These are phyloP conservation scores for Marchantia paleacea DNA, from an alignment of 225 moss, liverwort and hornwort species.

Conservation along the genomic window DNA sequence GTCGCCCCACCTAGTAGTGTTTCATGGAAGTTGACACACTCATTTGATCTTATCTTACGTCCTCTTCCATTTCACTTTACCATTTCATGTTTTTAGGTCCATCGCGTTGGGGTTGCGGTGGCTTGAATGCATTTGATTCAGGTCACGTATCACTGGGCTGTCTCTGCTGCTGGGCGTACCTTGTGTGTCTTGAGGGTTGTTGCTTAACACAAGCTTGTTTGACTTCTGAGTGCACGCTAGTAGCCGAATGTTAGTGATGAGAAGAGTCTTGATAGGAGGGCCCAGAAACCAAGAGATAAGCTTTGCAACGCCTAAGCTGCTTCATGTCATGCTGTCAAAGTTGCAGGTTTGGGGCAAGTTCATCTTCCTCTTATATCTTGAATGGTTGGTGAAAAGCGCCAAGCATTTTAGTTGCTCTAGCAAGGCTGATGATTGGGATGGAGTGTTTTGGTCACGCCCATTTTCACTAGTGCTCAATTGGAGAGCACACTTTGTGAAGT, in stretches of 20 bases:
- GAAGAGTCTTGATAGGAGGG: constrained; percentile 1
- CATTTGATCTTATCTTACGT: not conserved
- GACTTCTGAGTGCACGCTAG: constrained; percentile 8
- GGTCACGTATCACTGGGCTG: not conserved
- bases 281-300: constrained; percentile 10
- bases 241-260: constrained; percentile 12
- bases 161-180: constrained; percentile 11
- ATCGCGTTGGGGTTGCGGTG: constrained; percentile 9
- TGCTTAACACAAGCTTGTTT: not conserved
- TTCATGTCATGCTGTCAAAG: not conserved
- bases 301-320: not conserved
- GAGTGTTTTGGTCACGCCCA: constrained; percentile 10
- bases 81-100: not conserved
- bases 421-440: constrained; percentile 1
- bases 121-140: constrained; percentile 4
- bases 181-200: not conserved
- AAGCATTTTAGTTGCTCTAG: constrained; percentile 13
- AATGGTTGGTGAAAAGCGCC: not conserved
- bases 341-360: constrained; percentile 11
- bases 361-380: not conserved
- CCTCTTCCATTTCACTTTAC: not conserved
- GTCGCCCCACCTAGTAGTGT: not conserved
- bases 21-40: not conserved
- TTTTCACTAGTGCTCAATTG: constrained; percentile 32
- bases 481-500: constrained; percentile 28